A percentile compares a stretch with the other conserved stretches of the same genome.
phyloP scores from a whole-genome alignment of 2,329 filamentous ascomycete species.

The Penicillium sp. region DNA sequence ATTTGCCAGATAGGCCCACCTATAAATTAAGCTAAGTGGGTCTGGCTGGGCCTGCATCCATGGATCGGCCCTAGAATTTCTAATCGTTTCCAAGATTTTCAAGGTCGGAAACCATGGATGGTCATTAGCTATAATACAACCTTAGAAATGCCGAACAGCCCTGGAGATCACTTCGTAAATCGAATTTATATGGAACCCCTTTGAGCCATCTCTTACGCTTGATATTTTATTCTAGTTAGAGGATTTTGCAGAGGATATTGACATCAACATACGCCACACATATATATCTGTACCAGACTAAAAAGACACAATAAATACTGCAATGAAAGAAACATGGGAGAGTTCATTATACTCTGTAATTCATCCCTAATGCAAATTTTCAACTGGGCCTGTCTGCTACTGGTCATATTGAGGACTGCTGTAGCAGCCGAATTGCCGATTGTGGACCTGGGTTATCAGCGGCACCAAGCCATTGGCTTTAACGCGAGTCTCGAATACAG shows the following conservation, averaged over 20 bases:
- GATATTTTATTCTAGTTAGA: too few relatives aligned
- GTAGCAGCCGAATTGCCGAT: not conserved
- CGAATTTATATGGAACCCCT: too few relatives aligned
- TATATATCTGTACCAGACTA: too few relatives aligned
- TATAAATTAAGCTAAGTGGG: not conserved
- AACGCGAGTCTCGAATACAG: not conserved
- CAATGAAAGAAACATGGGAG: too few relatives aligned
- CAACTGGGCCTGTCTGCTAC: not conserved
- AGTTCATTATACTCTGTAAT: not conserved
- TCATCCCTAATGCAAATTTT: not conserved
- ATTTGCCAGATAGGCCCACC: not conserved
- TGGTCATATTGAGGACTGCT: not conserved
- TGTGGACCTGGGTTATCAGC: conserved; percentile 1
- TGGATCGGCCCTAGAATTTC: not conserved
- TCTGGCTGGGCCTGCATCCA: not conserved
- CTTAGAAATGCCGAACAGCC: not conserved
- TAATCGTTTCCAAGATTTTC: not conserved
- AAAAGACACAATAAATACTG: too few relatives aligned
- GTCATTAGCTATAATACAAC: not conserved
- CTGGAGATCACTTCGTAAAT: too few relatives aligned
- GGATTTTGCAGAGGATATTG: too few relatives aligned
- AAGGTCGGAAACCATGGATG: not conserved
- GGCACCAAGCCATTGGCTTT: not conserved
- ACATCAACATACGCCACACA: too few relatives aligned
- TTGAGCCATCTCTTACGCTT: too few relatives aligned